A percentile compares a stretch with the other conserved stretches of the same genome.
Evolutionary conservation across 306 rosid species (phyloP).

Genomic region (Cicer cuneatum): DNA sequence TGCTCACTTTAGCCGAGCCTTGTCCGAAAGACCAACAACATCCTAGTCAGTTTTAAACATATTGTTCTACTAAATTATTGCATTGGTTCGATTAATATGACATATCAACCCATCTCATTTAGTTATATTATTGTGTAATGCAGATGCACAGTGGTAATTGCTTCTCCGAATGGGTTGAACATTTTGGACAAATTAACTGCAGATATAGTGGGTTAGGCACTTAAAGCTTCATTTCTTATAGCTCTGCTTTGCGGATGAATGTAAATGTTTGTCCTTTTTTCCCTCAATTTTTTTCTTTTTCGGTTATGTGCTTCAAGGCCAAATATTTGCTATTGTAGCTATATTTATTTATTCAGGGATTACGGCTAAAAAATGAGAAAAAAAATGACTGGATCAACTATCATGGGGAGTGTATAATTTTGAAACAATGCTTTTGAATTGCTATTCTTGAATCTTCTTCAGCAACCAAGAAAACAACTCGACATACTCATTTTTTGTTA

Average conservation of each 20-base stretch:
- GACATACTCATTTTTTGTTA: no score
- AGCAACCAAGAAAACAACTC: no score
- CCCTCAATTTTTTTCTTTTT: background rate
- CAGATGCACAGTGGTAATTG: constrained; percentile 60
- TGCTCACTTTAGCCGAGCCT: no score
- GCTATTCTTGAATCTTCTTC: no score
- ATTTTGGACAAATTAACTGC: constrained; percentile 53
- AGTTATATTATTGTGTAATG: background rate
- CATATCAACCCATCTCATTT: background rate
- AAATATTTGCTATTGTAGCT: no score
- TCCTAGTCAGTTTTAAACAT: background rate
- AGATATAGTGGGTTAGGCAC: constrained; percentile 46
- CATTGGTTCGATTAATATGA: background rate
- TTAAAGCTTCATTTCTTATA: constrained; percentile 18
- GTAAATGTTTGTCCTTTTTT: constrained; percentile 2
- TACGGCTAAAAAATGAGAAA: constrained; percentile 9
- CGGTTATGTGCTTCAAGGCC: background rate
- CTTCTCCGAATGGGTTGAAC: constrained; percentile 51
- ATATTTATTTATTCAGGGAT: constrained; percentile 5
- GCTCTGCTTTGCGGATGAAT: constrained; percentile 16
- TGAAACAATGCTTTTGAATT: no score
- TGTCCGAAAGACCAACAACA: background rate
- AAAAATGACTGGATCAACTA: background rate
- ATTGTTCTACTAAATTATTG: background rate
- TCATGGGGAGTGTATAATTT: background rate